These are phyloP conservation scores for Rhodotorula kratochvilovae DNA, from an alignment of 768 basidiomycete species.

Conservation along the genomic window DNA sequence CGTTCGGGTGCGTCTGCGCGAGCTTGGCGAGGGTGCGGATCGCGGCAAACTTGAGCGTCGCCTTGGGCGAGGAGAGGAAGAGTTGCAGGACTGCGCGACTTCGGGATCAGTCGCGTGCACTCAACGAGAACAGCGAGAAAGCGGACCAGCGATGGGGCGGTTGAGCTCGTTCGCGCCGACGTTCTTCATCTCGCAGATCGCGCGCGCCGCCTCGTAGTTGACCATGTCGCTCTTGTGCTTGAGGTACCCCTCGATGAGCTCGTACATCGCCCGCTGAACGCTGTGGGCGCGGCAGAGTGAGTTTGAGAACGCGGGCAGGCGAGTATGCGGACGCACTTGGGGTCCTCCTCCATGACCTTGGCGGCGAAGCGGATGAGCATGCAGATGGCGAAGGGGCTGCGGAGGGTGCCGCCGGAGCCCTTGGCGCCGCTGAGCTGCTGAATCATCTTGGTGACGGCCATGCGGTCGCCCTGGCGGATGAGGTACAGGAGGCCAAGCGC, in stretches of 20 bases:
- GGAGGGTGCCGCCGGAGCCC: slow-evolving; percentile 73
- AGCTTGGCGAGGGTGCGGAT: slow-evolving; percentile 89
- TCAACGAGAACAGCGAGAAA: not conserved
- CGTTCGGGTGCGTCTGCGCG: slow-evolving; percentile 75
- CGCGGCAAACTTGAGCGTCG: slow-evolving; percentile 93
- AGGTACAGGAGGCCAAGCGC: slow-evolving; percentile 87
- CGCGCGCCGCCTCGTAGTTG: slow-evolving; percentile 95
- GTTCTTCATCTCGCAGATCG: slow-evolving; percentile 91
- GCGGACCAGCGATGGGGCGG: slow-evolving; percentile 79
- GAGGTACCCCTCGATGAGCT: slow-evolving; percentile 87
- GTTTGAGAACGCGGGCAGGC: too few relatives aligned
- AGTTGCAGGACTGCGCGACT: slow-evolving; percentile 72
- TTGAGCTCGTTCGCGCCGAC: slow-evolving; percentile 71
- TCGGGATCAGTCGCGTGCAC: not conserved
- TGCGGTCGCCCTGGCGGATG: slow-evolving; percentile 94
- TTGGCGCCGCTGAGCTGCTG: slow-evolving; percentile 85
- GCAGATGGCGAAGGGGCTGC: slow-evolving; percentile 94
- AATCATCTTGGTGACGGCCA: slow-evolving; percentile 99
- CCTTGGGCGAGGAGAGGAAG: slow-evolving; percentile 91
- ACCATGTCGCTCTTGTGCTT: slow-evolving; percentile 99
- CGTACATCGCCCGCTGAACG: slow-evolving; percentile 84
- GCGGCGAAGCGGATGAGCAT: slow-evolving; percentile 97
- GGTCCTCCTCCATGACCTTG: slow-evolving; percentile 98
- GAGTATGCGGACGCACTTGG: slow-evolving; percentile 65
- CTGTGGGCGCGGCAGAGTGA: slow-evolving; percentile 50